Base-by-base conservation (phyloP, 2,329 filamentous ascomycete genomes). In the Penicillium sp. region DNA sequence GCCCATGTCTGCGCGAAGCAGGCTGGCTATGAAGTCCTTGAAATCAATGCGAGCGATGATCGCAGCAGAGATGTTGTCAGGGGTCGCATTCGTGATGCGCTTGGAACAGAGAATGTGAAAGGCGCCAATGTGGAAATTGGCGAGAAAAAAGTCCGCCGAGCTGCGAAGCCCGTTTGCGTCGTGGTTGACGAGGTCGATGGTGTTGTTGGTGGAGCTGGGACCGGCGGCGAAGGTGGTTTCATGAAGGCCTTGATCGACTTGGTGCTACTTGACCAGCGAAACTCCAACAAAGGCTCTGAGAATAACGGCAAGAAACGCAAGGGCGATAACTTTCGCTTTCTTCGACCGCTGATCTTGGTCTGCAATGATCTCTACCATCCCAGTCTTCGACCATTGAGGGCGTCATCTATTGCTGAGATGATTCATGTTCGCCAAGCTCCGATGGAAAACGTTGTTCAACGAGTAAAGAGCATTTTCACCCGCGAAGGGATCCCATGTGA, bases 11-110 rank as follows among this genome's bases (percentile, higher is more conserved):
- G 92, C 60, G 93, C 93, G 0, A 82, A 75, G 51, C 92, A 98
- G 65, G 92, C 92, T 4, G 92, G 92, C 0, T 98, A 98, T 55
- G 92, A 96, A 56, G 85, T 94, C 1, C 77, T 96, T 58, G 92
- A 98, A 61, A 94, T 98, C 66, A 98, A 98, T 55, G 92, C 93
- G 6, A 96, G 90, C 54, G 92, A 98, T 57, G 93, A 98, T 59
- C 77, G 92, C 54, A 95, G 87, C 57, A 76, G 77, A 18, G 81
- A 90, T 55, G 87, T 98, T 1, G 92, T 98, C 23, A 92, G 85
- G 59, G 87, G 86, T 5, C 77, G 88, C 11, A 95, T 98, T 49
- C 77, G 85, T 51, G 94, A 95, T 39, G 90, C 86, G 61, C 75
- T 98, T 22, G 89, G 86, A 0, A 98, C 92, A 0, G 90, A 98